Evolutionary conservation across 2,329 filamentous ascomycete species (phyloP).

Genomic region (Colletotrichum australisinense): DNA sequence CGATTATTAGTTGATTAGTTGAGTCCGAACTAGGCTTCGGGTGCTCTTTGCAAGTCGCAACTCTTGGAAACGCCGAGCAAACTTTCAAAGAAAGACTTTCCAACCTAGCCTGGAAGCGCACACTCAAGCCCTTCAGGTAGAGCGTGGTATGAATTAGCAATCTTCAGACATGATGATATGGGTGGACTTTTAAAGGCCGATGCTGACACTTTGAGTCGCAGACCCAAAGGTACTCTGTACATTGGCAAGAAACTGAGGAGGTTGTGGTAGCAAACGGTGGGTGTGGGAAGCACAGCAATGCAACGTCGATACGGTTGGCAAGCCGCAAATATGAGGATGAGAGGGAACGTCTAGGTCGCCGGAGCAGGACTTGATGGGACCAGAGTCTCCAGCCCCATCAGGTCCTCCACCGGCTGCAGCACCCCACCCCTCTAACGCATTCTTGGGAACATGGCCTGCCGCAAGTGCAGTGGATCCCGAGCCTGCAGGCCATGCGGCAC

Average conservation of each 20-base stretch:
- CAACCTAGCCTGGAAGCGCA: not conserved
- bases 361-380: not conserved
- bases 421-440: conserved; percentile 23
- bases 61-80: conserved; percentile 5
- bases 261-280: not conserved
- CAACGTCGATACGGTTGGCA: not conserved
- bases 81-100: conserved; percentile 4
- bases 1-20: not conserved
- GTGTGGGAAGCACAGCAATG: not conserved
- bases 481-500: conserved; percentile 32
- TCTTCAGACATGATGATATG: not conserved
- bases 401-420: conserved; percentile 6
- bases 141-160: not conserved
- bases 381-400: conserved; percentile 1
- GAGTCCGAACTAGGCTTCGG: not conserved
- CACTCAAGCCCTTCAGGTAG: not conserved
- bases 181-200: not conserved
- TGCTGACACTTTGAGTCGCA: not conserved
- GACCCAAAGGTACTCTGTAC: not conserved
- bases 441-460: conserved; percentile 27
- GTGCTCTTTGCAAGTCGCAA: conserved; percentile 5
- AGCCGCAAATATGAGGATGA: no score
- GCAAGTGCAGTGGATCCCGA: conserved; percentile 31
- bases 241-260: not conserved
- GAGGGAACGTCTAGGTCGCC: not conserved